Base-by-base conservation (phyloP, 2,329 filamentous ascomycete species). In the Fusarium devonianum region DNA sequence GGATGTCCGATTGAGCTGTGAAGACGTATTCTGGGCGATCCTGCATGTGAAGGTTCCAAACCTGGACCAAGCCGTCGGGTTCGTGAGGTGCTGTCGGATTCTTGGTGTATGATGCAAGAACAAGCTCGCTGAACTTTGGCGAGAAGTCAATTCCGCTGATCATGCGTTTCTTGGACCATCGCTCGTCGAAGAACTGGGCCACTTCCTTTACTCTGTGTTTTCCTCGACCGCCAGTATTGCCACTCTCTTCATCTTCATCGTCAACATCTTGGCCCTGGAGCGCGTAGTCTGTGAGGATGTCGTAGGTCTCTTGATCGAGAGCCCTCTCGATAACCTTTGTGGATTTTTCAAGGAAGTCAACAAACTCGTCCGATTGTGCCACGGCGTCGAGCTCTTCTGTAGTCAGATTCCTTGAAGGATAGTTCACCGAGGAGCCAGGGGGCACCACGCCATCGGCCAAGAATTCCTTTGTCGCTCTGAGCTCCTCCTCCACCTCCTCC, bases 91-190 rank as follows among this genome's bases (percentile, higher is more conserved):
- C 92, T 7, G 93, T 90, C 5, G 93, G 91, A 68, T 97, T 97
- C 75, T 97, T 99, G 46, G 94, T 99, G 73, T 99, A 97, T 4
- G 94, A 90, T 21, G 94, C 92, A 36, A 97, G 84, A 35, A 99
- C 79, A 25, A 99, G 83, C 73, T 99, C 94, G 18, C 90, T 90
- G 67, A 94, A 96, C 78, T 96, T 96, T 43, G 91, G 89, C 33
- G 93, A 97, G 73, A 97, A 99, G 74, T 93, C 90, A 63, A 99
- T 86, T 65, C 92, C 89, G 69, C 90, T 97, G 68, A 99, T 88
- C 89, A 97, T 97, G 59, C 92, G 87, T 76, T 97, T 96, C 78
- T 95, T 96, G 67, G 91, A 96, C 89, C 93, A 97, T 69, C 92
- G 84, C 53, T 96, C 89, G 67, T 97, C 92, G 73, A 90, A 96